Conservation (phyloP, 78 protist genomes). For the Dictyostelium discoideum region DNA sequence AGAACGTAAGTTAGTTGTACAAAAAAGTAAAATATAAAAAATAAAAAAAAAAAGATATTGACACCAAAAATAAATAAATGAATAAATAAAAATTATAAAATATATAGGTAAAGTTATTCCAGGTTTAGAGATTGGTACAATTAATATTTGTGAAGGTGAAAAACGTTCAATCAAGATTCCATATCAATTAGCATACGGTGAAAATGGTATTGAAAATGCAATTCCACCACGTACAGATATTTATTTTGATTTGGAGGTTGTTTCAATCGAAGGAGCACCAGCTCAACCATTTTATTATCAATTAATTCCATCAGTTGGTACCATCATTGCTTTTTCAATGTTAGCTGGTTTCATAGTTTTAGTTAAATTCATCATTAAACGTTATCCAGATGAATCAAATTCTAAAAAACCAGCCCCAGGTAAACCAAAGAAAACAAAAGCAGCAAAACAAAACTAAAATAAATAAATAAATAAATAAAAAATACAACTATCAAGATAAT, state of each 20-base stretch:
- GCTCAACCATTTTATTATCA: constrained; percentile 25
- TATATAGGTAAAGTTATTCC: background rate
- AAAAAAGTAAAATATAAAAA: too few relatives aligned
- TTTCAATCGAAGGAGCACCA: constrained; percentile 9
- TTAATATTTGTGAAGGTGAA: constrained; percentile 65
- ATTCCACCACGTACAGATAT: constrained; percentile 68
- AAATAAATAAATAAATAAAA: too few relatives aligned
- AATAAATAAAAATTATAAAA: too few relatives aligned
- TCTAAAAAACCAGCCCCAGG: constrained; percentile 6
- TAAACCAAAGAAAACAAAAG: constrained; percentile 1
- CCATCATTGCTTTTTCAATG: constrained; percentile 28
- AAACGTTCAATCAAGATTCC: constrained; percentile 56
- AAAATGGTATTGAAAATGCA: constrained; percentile 42
- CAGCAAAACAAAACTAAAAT: background rate
- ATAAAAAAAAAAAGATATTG: background rate
- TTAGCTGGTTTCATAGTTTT: constrained; percentile 20
- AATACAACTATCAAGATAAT: too few relatives aligned
- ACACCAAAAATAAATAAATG: background rate
- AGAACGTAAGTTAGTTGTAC: background rate
- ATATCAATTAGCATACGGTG: constrained; percentile 78
- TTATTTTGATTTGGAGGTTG: constrained; percentile 24
- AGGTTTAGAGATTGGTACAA: constrained; percentile 58
- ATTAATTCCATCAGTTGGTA: constrained; percentile 36
- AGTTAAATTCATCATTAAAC: background rate
- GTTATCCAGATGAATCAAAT: background rate